These are phyloP conservation scores for Choricystis sp. DNA, from an alignment of 139 green algal species.

Conservation along the genomic window DNA sequence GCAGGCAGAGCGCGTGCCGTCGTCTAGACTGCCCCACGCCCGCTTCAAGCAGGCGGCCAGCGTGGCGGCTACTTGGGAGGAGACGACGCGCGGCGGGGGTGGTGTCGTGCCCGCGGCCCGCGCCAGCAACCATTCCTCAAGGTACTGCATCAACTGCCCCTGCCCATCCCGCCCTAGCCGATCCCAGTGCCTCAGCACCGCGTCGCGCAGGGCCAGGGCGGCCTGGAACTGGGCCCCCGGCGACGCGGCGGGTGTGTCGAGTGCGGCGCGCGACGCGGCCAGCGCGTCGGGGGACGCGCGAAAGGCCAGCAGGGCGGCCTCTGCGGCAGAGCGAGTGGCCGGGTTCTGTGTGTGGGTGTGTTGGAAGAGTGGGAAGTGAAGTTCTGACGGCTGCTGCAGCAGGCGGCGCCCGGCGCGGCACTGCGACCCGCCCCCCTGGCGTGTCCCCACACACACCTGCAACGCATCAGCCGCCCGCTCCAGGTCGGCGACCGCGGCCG, in stretches of 20 bases:
- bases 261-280: slow-evolving; percentile 1
- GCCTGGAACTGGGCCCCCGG: slow-evolving; percentile 8
- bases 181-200: slow-evolving; percentile 1
- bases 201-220: slow-evolving; percentile 8
- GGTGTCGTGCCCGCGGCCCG: neutral
- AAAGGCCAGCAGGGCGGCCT: slow-evolving; percentile 6
- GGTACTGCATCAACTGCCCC: neutral
- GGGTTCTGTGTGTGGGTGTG: slow-evolving; percentile 9
- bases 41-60: neutral
- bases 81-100: too few species aligned
- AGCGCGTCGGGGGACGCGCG: slow-evolving; percentile 1
- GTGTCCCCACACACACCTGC: neutral
- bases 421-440: too few species aligned
- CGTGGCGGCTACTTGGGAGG: neutral
- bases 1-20: too few species aligned
- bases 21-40: neutral
- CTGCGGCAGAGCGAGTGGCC: neutral
- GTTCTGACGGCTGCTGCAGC: neutral
- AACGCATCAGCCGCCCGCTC: neutral
- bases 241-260: neutral
- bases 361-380: neutral
- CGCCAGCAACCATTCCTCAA: neutral
- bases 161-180: neutral
- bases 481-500: neutral
- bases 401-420: neutral